Conservation (phyloP, 2,329 filamentous ascomycete species). For the Verruconis gallopava region DNA sequence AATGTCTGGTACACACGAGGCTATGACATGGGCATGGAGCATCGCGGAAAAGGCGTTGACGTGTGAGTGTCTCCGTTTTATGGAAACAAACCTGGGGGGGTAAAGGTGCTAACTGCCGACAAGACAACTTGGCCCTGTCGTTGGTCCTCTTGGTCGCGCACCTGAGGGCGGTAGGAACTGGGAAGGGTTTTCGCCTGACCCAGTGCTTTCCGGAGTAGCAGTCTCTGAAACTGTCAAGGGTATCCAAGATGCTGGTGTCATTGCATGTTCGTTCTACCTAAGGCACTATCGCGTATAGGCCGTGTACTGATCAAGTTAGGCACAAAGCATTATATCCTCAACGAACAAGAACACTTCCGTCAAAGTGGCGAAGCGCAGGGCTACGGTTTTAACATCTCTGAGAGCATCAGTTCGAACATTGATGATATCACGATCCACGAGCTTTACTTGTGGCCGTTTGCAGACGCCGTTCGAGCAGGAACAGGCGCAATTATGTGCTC, state of each 20-base stretch:
- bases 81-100: too few species aligned
- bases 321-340: constrained; percentile 49
- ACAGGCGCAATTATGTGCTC: constrained; percentile 43
- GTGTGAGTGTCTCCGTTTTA: too few species aligned
- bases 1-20: constrained; percentile 56
- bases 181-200: constrained; percentile 62
- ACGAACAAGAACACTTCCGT: constrained; percentile 64
- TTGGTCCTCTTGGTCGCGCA: constrained; percentile 56
- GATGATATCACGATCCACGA: constrained; percentile 53
- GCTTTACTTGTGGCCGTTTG: constrained; percentile 47
- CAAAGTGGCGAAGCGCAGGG: constrained; percentile 44
- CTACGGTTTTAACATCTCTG: constrained; percentile 49
- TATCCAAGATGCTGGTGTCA: constrained; percentile 68
- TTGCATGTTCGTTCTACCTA: constrained; percentile 72
- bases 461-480: constrained; percentile 37
- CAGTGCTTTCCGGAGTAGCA: constrained; percentile 58
- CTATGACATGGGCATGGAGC: constrained; percentile 61
- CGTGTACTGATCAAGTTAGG: constrained; percentile 40
- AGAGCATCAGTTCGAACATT: constrained; percentile 47
- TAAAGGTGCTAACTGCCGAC: too few species aligned
- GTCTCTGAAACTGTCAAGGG: constrained; percentile 63
- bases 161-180: constrained; percentile 59
- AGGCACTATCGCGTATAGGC: too few species aligned
- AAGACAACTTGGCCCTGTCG: constrained; percentile 63
- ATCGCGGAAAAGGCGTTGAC: constrained; percentile 61